Percentiles rank a stretch among this genome's conserved stretches.
phyloP scores from a whole-genome alignment of 768 basidiomycete species.

The Rhizopogon sp. region DNA sequence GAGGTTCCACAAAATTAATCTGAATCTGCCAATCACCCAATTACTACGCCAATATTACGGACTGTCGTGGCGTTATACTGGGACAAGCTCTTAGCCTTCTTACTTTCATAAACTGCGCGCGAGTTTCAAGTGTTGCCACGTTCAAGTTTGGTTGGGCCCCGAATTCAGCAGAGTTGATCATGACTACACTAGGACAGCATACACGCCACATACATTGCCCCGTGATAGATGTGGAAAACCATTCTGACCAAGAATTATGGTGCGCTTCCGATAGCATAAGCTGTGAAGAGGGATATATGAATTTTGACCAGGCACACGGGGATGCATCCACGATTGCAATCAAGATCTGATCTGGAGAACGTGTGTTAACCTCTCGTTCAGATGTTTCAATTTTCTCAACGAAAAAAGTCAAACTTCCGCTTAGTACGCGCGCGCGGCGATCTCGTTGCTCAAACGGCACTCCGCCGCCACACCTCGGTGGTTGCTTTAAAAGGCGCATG shows the following conservation, averaged over 20 bases:
- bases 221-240: conserved; percentile 5
- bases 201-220: conserved; percentile 1
- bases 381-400: conserved; percentile 32
- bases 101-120: neutral
- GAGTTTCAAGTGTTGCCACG: neutral
- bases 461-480: conserved; percentile 18
- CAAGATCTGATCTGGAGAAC: conserved; percentile 27
- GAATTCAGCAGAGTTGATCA: conserved; percentile 4
- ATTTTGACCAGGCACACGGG: conserved; percentile 28
- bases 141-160: neutral
- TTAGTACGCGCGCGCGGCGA: conserved; percentile 26
- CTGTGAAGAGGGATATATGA: conserved; percentile 32
- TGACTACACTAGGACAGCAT: conserved; percentile 1
- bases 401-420: conserved; percentile 26
- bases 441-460: conserved; percentile 29
- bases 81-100: neutral
- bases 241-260: conserved; percentile 1
- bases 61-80: neutral
- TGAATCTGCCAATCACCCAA: neutral
- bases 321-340: conserved; percentile 25
- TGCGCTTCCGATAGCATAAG: conserved; percentile 19
- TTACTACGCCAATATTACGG: neutral
- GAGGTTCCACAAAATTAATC: neutral
- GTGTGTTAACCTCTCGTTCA: conserved; percentile 26
- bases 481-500: conserved; percentile 19